Conservation (phyloP, 75 land plant species). For the Cunninghamia lanceolata region DNA sequence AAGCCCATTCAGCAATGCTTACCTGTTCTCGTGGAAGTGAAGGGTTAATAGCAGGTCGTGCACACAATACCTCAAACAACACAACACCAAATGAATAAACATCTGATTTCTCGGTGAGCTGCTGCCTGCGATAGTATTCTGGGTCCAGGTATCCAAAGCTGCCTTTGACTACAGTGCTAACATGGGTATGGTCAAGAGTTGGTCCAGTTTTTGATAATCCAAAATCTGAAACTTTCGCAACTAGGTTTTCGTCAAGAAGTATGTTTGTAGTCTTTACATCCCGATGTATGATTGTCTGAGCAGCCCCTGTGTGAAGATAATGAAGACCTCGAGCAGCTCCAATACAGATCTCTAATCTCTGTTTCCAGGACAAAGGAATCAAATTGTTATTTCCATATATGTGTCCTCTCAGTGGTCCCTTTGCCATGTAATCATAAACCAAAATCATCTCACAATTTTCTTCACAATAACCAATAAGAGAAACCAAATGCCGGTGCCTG, state of each 20-base stretch:
- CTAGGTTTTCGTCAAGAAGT: conserved; percentile 59
- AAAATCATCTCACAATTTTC: conserved; percentile 75
- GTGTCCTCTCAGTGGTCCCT: conserved; percentile 77
- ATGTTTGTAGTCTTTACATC: conserved; percentile 83
- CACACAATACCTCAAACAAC: conserved; percentile 49
- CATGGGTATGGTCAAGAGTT: conserved; percentile 50
- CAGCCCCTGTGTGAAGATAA: conserved; percentile 78
- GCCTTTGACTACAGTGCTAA: conserved; percentile 60
- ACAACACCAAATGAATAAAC: conserved; percentile 57
- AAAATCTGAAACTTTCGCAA: conserved; percentile 75
- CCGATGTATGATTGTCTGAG: conserved; percentile 62
- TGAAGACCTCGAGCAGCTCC: conserved; percentile 77
- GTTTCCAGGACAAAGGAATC: conserved; percentile 56
- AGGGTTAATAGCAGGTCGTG: conserved; percentile 48
- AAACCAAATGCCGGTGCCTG: conserved; percentile 64
- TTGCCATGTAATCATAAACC: conserved; percentile 85
- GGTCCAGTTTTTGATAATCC: conserved; percentile 72
- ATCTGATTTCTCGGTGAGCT: conserved; percentile 53
- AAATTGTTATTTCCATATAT: conserved; percentile 44
- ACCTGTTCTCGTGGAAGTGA: conserved; percentile 49
- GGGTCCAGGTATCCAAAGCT: conserved; percentile 55
- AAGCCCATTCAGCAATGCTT: conserved; percentile 55
- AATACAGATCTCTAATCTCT: conserved; percentile 66
- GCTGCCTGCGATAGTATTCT: conserved; percentile 49
- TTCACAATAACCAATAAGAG: conserved; percentile 78